Conservation (phyloP, 2,329 filamentous ascomycete species). For the Celoporthe dispersa region DNA sequence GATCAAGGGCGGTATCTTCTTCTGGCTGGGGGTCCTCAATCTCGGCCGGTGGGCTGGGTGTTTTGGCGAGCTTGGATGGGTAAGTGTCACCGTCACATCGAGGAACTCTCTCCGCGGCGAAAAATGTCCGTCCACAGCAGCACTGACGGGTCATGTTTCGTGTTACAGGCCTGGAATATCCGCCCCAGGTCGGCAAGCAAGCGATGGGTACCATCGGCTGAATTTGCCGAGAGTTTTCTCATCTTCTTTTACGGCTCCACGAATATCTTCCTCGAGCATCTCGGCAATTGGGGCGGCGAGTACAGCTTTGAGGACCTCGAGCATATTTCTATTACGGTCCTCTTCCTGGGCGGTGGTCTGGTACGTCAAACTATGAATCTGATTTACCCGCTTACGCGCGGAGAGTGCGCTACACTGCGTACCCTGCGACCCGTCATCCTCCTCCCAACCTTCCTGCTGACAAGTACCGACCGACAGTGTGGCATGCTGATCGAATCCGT, state of each 20-base stretch:
- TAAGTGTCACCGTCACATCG: constrained; percentile 38
- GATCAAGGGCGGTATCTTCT: constrained; percentile 93
- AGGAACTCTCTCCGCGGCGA: neutral
- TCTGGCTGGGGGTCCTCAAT: constrained; percentile 88
- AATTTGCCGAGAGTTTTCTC: constrained; percentile 87
- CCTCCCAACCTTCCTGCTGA: constrained; percentile 24
- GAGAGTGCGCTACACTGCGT: constrained; percentile 23
- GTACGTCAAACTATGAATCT: constrained; percentile 52
- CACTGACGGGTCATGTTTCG: constrained; percentile 25
- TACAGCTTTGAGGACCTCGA: constrained; percentile 86
- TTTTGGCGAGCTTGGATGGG: constrained; percentile 89
- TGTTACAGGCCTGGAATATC: constrained; percentile 77
- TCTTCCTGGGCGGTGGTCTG: constrained; percentile 92
- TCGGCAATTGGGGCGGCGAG: constrained; percentile 69
- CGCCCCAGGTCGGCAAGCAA: constrained; percentile 63
- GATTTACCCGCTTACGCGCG: constrained; percentile 5
- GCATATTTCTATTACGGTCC: constrained; percentile 87
- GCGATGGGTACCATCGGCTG: constrained; percentile 76
- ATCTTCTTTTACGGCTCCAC: constrained; percentile 89
- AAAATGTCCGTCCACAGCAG: neutral
- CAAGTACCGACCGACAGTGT: constrained; percentile 49
- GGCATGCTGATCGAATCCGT: constrained; percentile 86
- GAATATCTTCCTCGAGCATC: constrained; percentile 91
- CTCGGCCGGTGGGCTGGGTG: constrained; percentile 88
- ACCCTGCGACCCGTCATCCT: neutral